Conservation (phyloP, 495 filamentous ascomycete species). For the Podospora comata region DNA sequence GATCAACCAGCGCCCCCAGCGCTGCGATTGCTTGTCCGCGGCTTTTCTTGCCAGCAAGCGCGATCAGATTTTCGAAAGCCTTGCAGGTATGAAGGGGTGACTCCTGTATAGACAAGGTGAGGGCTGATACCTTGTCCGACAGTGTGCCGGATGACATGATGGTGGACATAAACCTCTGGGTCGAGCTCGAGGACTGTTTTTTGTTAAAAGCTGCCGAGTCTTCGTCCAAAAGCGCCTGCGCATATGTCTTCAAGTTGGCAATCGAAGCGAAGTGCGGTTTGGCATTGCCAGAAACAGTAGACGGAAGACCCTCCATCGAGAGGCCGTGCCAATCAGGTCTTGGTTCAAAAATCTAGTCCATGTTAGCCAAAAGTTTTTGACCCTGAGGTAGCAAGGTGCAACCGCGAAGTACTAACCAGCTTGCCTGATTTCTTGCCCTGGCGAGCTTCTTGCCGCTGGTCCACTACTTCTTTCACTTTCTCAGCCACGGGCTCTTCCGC, state of each 20-base stretch:
- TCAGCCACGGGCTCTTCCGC: slow-evolving; percentile 4
- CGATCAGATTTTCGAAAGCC: slow-evolving; percentile 76
- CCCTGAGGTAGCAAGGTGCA: neutral
- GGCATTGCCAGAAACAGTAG: slow-evolving; percentile 44
- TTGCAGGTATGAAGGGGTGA: slow-evolving; percentile 91
- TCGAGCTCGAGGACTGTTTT: slow-evolving; percentile 60
- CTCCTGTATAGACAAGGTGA: slow-evolving; percentile 91
- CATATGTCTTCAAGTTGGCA: slow-evolving; percentile 71
- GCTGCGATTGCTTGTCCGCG: slow-evolving; percentile 92
- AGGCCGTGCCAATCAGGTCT: slow-evolving; percentile 82
- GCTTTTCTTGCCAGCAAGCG: slow-evolving; percentile 80
- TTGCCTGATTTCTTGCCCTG: slow-evolving; percentile 30
- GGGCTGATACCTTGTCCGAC: slow-evolving; percentile 91
- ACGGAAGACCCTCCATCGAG: slow-evolving; percentile 55
- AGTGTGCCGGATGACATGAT: slow-evolving; percentile 96
- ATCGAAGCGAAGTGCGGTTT: slow-evolving; percentile 56
- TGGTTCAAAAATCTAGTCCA: slow-evolving; percentile 63
- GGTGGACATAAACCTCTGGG: slow-evolving; percentile 88
- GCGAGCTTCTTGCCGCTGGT: slow-evolving; percentile 23
- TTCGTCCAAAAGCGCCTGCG: slow-evolving; percentile 66
- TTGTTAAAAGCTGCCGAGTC: slow-evolving; percentile 64
- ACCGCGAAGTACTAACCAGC: slow-evolving; percentile 39
- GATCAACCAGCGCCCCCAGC: slow-evolving; percentile 85
- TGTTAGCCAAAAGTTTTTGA: slow-evolving; percentile 16
- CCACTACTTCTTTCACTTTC: slow-evolving; percentile 8